A percentile compares a stretch with the other conserved stretches of the same genome.
These are phyloP conservation scores for Boletus pseudo-olivaceus DNA, from an alignment of 768 basidiomycete genomes.

Conservation along the genomic window DNA sequence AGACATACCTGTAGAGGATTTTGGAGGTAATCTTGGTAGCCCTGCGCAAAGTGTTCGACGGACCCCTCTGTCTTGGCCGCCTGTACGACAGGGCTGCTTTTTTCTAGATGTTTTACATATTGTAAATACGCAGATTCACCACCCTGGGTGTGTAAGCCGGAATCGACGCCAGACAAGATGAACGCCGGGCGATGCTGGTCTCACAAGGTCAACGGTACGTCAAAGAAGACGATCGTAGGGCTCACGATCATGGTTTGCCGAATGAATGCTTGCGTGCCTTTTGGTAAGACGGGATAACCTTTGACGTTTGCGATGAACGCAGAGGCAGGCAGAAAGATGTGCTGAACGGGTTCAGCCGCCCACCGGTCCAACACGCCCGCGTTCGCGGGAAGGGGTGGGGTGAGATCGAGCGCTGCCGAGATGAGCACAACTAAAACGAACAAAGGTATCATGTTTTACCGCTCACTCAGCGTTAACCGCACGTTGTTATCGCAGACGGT, in stretches of 20 bases:
- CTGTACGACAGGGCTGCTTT: slow-evolving; percentile 64
- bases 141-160: slow-evolving; percentile 69
- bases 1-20: slow-evolving; percentile 79
- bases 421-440: slow-evolving; percentile 9
- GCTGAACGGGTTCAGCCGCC: slow-evolving; percentile 89
- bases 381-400: slow-evolving; percentile 80
- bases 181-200: slow-evolving; percentile 79
- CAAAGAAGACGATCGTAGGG: slow-evolving; percentile 15
- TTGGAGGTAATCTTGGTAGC: slow-evolving; percentile 94
- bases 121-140: slow-evolving; percentile 87
- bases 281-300: slow-evolving; percentile 95
- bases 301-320: slow-evolving; percentile 94
- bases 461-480: slow-evolving; percentile 76
- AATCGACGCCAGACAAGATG: slow-evolving; percentile 69
- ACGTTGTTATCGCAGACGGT: slow-evolving; percentile 83
- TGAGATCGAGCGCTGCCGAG: slow-evolving; percentile 79
- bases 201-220: slow-evolving; percentile 17
- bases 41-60: slow-evolving; percentile 86
- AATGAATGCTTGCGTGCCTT: slow-evolving; percentile 88
- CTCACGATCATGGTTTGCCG: slow-evolving; percentile 84
- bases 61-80: slow-evolving; percentile 66
- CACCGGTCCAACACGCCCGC: slow-evolving; percentile 78
- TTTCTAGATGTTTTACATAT: slow-evolving; percentile 82
- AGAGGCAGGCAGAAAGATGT: slow-evolving; percentile 84
- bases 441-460: slow-evolving; percentile 21